These are phyloP conservation scores for Colletotrichum lini DNA, from an alignment of 2,329 filamentous ascomycete genomes.

Conservation along the genomic window DNA sequence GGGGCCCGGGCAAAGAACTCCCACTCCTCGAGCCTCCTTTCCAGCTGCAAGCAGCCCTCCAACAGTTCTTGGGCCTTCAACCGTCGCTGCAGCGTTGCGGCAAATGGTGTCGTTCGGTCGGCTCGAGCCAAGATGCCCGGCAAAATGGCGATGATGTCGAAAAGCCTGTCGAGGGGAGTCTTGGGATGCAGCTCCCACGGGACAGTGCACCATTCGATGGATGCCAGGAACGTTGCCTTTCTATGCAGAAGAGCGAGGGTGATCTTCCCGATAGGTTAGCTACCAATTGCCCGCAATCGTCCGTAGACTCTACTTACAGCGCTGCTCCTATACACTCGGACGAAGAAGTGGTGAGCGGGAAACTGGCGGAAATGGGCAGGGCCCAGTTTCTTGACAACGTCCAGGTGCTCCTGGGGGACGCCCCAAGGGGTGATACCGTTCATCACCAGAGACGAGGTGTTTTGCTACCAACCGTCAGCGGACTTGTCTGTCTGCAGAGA, in stretches of 20 bases:
- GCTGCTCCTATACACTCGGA: conserved; percentile 66
- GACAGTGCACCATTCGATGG: conserved; percentile 64
- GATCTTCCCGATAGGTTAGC: conserved; percentile 51
- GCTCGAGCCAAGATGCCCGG: conserved; percentile 62
- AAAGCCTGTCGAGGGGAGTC: conserved; percentile 64
- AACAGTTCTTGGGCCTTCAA: conserved; percentile 64
- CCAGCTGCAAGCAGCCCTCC: conserved; percentile 61
- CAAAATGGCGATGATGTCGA: conserved; percentile 65
- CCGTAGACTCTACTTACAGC: conserved; percentile 58
- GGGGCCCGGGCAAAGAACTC: conserved; percentile 50
- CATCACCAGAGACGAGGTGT: conserved; percentile 54
- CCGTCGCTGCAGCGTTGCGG: conserved; percentile 58
- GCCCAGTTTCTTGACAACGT: conserved; percentile 58
- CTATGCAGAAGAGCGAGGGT: conserved; percentile 64
- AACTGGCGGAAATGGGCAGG: conserved; percentile 64
- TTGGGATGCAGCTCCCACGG: conserved; percentile 69
- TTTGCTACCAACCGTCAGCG: conserved; percentile 56
- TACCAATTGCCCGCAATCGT: neutral
- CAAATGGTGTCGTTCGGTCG: conserved; percentile 58
- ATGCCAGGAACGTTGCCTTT: conserved; percentile 65
- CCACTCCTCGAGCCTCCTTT: conserved; percentile 66
- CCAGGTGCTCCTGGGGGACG: conserved; percentile 52
- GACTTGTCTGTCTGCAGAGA: neutral
- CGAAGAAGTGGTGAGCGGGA: conserved; percentile 71
- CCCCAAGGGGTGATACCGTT: conserved; percentile 54